These are phyloP conservation scores for Cryphonectria carpinicola DNA, from an alignment of 2,329 filamentous ascomycete genomes.

Conservation along the genomic window DNA sequence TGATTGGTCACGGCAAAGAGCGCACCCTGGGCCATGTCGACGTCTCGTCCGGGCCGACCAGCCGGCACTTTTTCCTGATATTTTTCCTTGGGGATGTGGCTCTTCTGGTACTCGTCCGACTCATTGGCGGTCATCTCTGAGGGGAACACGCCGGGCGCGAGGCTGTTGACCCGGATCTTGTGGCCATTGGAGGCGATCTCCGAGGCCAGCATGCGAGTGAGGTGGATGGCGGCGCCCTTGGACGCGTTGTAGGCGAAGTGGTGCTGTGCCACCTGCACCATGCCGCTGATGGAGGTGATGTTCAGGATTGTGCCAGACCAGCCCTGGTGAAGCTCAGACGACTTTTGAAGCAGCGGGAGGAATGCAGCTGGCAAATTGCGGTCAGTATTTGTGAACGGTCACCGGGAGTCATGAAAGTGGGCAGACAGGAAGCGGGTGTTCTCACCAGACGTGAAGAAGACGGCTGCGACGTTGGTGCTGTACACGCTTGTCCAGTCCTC, in stretches of 20 bases:
- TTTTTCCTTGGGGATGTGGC: constrained; percentile 59
- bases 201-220: constrained; percentile 65
- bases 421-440: background rate
- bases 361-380: constrained; percentile 55
- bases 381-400: background rate
- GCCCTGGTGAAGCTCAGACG: constrained; percentile 45
- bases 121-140: constrained; percentile 70
- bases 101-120: constrained; percentile 57
- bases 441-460: constrained; percentile 57
- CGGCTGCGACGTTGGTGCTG: constrained; percentile 74
- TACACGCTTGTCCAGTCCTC: constrained; percentile 75
- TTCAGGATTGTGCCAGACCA: constrained; percentile 68
- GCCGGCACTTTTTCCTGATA: constrained; percentile 59
- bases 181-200: constrained; percentile 63
- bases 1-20: constrained; percentile 53
- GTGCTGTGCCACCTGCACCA: constrained; percentile 65
- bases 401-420: too few relatives aligned
- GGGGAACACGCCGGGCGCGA: constrained; percentile 72
- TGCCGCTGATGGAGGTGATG: constrained; percentile 68
- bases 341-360: constrained; percentile 63
- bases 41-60: constrained; percentile 56
- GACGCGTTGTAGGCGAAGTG: constrained; percentile 68
- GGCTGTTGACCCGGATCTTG: constrained; percentile 71
- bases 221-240: constrained; percentile 68
- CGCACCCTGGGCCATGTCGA: constrained; percentile 61